Conservation (phyloP, 2,329 filamentous ascomycete genomes). For the Epichloe hybrida region DNA sequence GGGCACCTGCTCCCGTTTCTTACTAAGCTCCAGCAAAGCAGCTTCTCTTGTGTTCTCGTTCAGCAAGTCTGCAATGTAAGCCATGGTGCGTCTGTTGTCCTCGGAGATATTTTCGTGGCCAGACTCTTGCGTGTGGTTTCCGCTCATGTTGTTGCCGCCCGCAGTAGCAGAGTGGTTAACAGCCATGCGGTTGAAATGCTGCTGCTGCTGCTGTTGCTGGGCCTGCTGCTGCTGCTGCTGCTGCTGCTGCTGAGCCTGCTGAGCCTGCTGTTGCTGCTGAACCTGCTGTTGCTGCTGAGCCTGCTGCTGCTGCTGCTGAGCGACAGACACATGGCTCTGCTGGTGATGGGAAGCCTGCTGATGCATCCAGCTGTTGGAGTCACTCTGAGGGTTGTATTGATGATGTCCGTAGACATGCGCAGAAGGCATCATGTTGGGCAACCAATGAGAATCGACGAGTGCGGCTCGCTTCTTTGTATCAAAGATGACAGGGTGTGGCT, state of each 20-base stretch:
- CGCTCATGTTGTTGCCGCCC: constrained; percentile 28
- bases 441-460: neutral
- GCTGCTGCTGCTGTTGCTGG: constrained; percentile 34
- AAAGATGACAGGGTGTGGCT: too few relatives aligned
- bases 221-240: constrained; percentile 22
- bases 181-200: constrained; percentile 63
- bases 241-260: constrained; percentile 16
- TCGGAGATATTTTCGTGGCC: constrained; percentile 64
- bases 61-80: constrained; percentile 82
- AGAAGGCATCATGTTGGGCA: constrained; percentile 44
- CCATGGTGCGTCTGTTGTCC: constrained; percentile 84
- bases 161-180: constrained; percentile 44
- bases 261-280: constrained; percentile 36
- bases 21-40: constrained; percentile 87
- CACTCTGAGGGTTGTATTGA: constrained; percentile 49
- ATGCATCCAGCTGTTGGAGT: constrained; percentile 53
- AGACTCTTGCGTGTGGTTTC: constrained; percentile 38
- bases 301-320: constrained; percentile 33
- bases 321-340: constrained; percentile 42
- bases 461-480: neutral
- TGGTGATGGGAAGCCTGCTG: constrained; percentile 47
- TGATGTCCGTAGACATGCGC: constrained; percentile 55
- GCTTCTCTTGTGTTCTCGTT: constrained; percentile 79
- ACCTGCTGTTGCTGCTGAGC: constrained; percentile 18
- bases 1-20: constrained; percentile 96